phyloP scores from a whole-genome alignment of 1,284 basidiomycete species.

The Fomitopsis schrenkii region DNA sequence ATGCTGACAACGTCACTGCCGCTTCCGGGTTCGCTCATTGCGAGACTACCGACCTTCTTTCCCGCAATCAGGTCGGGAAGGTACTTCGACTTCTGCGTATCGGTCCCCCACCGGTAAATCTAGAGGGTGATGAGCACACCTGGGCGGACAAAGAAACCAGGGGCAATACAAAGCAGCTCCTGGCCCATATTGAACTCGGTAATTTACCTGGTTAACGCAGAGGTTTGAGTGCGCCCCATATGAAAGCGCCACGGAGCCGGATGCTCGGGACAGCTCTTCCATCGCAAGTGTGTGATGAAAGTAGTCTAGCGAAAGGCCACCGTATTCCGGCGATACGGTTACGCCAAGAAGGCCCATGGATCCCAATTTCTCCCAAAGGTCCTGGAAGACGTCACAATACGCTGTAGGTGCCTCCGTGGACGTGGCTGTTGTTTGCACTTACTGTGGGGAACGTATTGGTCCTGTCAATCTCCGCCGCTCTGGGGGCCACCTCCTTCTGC shows the following conservation, averaged over 20 bases:
- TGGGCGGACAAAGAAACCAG: too few relatives aligned
- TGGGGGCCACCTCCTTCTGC: constrained; percentile 74
- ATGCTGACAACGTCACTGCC: constrained; percentile 95
- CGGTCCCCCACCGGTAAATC: constrained; percentile 85
- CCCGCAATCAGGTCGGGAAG: constrained; percentile 83
- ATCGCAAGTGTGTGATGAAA: constrained; percentile 88
- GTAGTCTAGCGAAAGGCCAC: constrained; percentile 80
- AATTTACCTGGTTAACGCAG: constrained; percentile 65
- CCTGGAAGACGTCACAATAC: constrained; percentile 38
- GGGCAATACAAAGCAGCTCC: too few relatives aligned
- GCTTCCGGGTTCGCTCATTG: constrained; percentile 90
- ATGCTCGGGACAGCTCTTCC: constrained; percentile 88
- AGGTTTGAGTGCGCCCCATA: constrained; percentile 95
- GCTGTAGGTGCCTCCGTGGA: not conserved
- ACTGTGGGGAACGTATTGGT: constrained; percentile 78
- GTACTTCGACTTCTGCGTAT: constrained; percentile 84
- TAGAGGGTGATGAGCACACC: constrained; percentile 25
- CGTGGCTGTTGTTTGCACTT: constrained; percentile 20
- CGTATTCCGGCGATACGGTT: constrained; percentile 77
- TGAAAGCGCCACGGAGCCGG: constrained; percentile 86
- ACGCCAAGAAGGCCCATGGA: constrained; percentile 84
- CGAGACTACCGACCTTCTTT: constrained; percentile 83
- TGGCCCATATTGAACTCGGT: too few relatives aligned
- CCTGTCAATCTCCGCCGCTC: constrained; percentile 81
- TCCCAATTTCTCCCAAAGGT: constrained; percentile 87